Percentiles rank a stretch among this genome's conserved stretches.
These are phyloP conservation scores for Dovyalis caffra DNA, from an alignment of 345 rosid species.

Conservation along the genomic window DNA sequence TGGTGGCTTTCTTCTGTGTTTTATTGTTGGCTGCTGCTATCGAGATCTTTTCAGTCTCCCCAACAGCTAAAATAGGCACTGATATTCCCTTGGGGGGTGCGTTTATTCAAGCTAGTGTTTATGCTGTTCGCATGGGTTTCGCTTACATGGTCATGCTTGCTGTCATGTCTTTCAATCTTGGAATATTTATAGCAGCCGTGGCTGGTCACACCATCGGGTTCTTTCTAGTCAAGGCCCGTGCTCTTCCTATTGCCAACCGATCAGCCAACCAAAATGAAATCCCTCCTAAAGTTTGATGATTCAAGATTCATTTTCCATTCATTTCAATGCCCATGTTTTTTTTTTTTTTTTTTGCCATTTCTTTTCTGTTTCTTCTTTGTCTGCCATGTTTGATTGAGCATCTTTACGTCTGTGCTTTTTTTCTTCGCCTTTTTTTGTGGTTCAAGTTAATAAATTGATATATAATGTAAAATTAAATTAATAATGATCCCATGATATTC, in stretches of 20 bases:
- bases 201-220: constrained; percentile 37
- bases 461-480: not conserved
- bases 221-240: constrained; percentile 33
- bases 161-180: constrained; percentile 46
- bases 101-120: constrained; percentile 12
- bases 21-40: constrained; percentile 8
- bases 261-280: not conserved
- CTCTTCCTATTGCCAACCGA: constrained; percentile 11
- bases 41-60: constrained; percentile 7
- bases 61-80: not conserved
- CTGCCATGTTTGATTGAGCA: not conserved
- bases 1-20: constrained; percentile 13
- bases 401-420: not conserved
- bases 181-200: constrained; percentile 42
- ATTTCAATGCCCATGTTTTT: not conserved
- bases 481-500: not conserved
- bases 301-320: too few relatives aligned
- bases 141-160: constrained; percentile 53
- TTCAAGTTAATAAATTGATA: not conserved
- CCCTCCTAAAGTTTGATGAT: constrained; percentile 17
- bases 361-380: too few relatives aligned
- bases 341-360: not conserved
- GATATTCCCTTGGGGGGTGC: not conserved
- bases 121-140: constrained; percentile 29
- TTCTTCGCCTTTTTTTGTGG: not conserved